Evolutionary conservation across 495 filamentous ascomycete species (phyloP), one percentile per base, ranked within the genome.

Genomic region (Aspergillus leporis): DNA sequence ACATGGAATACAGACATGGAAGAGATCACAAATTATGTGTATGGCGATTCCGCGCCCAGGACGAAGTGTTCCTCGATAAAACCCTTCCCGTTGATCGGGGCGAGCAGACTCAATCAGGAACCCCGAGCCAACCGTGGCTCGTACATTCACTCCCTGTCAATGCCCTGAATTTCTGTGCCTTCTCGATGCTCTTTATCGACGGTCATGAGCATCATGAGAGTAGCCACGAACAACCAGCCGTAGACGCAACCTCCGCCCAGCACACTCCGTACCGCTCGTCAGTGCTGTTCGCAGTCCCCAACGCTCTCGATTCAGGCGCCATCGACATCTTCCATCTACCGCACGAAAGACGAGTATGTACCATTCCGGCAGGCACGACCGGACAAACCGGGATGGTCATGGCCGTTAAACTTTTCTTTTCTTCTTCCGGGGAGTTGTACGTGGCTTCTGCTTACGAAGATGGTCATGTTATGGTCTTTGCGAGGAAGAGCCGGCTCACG

Each of bases 151-250:
- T 98, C 5, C 77, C 88, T 30, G 90, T 98, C 41, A 97, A 97
- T 69, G 90, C 94, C 16, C 82, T 98, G 70, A 98, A 97, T 71
- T 98, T 98, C 68, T 98, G 94, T 63, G 85, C 90, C 0, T 98
- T 98, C 69, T 83, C 89, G 4, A 83, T 85, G 63, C 55, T 66
- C 3, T 69, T 64, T 16, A 31, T 76, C 13, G 38, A 70, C 30
- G 18, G n/a, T 3, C 19, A 47, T 45, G 16, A 4, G 36, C n/a
- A n/a, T n/a, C n/a, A n/a, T n/a, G n/a, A n/a, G n/a, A n/a, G n/a
- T n/a, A n/a, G n/a, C n/a, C n/a, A n/a, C n/a, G n/a, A n/a, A n/a
- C n/a, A n/a, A n/a, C n/a, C n/a, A n/a, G n/a, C n/a, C n/a, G n/a
- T n/a, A n/a, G n/a, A n/a, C n/a, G 41, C 3, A 6, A 18, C 38